phyloP scores from a whole-genome alignment of 148 eudicot genomes.

The Chenopodium quinoa region DNA sequence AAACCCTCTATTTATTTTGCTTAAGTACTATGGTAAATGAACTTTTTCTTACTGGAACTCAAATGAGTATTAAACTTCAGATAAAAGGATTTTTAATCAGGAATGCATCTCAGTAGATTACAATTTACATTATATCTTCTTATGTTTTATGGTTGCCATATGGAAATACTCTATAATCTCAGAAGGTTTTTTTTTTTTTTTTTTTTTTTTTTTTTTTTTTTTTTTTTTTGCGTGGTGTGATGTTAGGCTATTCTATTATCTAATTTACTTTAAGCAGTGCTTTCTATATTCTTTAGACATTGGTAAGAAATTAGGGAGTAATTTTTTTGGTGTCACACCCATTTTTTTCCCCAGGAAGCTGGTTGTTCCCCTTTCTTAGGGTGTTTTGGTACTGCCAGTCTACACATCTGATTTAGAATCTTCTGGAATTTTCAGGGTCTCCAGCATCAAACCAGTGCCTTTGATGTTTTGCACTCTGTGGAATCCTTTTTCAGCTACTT shows the following conservation, averaged over 20 bases:
- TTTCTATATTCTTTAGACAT: background rate
- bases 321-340: background rate
- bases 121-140: background rate
- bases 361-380: background rate
- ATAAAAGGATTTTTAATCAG: background rate
- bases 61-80: background rate
- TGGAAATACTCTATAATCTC: background rate
- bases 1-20: background rate
- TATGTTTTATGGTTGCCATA: background rate
- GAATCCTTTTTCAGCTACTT: conserved; percentile 53
- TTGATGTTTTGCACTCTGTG: conserved; percentile 62
- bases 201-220: background rate
- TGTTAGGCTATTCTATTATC: background rate
- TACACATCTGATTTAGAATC: background rate
- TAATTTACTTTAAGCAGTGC: background rate
- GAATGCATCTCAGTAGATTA: background rate
- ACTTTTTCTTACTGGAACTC: background rate
- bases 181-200: too few relatives aligned
- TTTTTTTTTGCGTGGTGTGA: background rate
- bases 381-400: background rate
- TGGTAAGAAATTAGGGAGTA: background rate
- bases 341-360: background rate
- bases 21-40: background rate
- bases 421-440: conserved; percentile 50
- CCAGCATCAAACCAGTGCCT: conserved; percentile 67